Evolutionary conservation across 176 grass and related monocot species (phyloP).

Genomic region (Zoysia pacifica): DNA sequence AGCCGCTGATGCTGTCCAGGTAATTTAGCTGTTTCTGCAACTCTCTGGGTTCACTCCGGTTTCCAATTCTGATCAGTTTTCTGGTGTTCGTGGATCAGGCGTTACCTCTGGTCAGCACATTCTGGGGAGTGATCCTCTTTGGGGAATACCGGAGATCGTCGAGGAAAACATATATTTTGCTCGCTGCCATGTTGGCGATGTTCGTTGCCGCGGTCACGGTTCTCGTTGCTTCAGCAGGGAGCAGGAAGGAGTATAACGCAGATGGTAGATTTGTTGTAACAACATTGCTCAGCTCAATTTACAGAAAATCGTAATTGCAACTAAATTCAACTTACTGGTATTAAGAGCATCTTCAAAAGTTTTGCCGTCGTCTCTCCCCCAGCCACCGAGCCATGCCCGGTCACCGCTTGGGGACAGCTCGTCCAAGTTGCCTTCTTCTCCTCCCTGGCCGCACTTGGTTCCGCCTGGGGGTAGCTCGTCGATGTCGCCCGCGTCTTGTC

Average conservation of each 20-base stretch:
- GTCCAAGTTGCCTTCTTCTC: too few species aligned
- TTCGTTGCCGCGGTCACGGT: conserved; percentile 48
- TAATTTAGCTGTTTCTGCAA: not conserved
- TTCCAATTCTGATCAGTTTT: too few species aligned
- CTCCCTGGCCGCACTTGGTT: too few species aligned
- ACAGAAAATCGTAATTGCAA: not conserved
- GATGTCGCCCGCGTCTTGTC: too few species aligned
- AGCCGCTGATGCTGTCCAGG: conserved; percentile 71
- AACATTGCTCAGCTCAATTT: not conserved
- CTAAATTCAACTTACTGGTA: not conserved
- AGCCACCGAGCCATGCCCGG: too few species aligned
- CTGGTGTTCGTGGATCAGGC: conserved; percentile 17
- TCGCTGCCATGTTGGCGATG: conserved; percentile 55
- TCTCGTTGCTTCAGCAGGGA: conserved; percentile 65
- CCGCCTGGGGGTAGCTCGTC: too few species aligned
- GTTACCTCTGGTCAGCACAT: conserved; percentile 46
- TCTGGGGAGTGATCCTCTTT: conserved; percentile 48
- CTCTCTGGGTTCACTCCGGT: not conserved
- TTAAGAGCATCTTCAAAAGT: not conserved
- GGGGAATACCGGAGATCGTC: conserved; percentile 50
- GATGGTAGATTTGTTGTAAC: conserved; percentile 8
- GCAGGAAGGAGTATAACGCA: conserved; percentile 23
- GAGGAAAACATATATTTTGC: conserved; percentile 46
- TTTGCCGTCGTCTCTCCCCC: too few species aligned
- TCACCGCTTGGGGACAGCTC: too few species aligned